Conservation (phyloP, 2,329 filamentous ascomycete species). For the Pseudopithomyces chartarum region DNA sequence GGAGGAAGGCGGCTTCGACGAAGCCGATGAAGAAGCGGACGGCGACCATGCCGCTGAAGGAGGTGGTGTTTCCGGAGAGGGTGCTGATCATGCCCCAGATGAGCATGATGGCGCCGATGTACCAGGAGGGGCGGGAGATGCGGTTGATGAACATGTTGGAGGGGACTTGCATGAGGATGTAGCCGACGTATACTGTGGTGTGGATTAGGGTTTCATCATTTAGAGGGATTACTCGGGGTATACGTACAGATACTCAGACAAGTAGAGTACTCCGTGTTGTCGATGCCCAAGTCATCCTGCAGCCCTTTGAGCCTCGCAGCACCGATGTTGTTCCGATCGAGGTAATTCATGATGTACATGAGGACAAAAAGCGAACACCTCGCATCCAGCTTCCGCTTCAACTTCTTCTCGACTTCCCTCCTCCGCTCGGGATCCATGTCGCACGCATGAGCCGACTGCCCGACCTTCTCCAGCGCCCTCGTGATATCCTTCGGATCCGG, state of each 20-base stretch:
- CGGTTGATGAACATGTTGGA: constrained; percentile 52
- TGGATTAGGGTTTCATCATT: too few species aligned
- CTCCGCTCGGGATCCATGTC: constrained; percentile 35
- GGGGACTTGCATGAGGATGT: constrained; percentile 42
- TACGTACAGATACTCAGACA: constrained; percentile 38
- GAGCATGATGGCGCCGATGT: constrained; percentile 44
- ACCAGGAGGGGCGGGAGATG: constrained; percentile 40
- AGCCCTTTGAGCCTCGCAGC: constrained; percentile 40
- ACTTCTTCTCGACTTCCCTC: constrained; percentile 36
- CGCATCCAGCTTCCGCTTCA: constrained; percentile 42
- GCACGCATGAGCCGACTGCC: constrained; percentile 2
- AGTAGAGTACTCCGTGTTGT: constrained; percentile 39
- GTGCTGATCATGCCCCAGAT: constrained; percentile 48
- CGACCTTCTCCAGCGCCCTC: constrained; percentile 9
- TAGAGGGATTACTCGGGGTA: too few species aligned
- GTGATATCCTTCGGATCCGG: constrained; percentile 5
- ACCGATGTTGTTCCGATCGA: constrained; percentile 41
- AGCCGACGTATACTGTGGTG: constrained; percentile 22
- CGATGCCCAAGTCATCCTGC: constrained; percentile 36
- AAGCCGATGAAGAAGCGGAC: constrained; percentile 46
- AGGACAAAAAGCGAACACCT: constrained; percentile 40
- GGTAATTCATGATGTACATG: constrained; percentile 45
- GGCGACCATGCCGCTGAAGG: constrained; percentile 45
- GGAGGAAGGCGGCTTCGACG: constrained; percentile 58
- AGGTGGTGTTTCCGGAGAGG: constrained; percentile 36